Evolutionary conservation across 78 protist genomes (phyloP).

Genomic region (Dictyostelium capitatum): DNA sequence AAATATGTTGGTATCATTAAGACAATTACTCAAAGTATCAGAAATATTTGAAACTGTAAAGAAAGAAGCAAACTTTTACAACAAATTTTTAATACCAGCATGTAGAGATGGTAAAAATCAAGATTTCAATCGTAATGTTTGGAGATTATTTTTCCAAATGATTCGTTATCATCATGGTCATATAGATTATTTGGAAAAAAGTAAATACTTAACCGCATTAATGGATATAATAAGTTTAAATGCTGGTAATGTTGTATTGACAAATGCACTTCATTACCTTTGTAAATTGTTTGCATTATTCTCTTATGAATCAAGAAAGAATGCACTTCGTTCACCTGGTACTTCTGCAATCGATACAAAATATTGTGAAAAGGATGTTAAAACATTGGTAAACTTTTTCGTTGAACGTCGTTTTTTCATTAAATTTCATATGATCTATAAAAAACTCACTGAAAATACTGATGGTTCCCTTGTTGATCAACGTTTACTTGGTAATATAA

Average conservation of each 20-base stretch:
- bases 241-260: slow-evolving; percentile 70
- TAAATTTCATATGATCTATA: slow-evolving; percentile 83
- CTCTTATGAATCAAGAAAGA: slow-evolving; percentile 25
- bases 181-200: slow-evolving; percentile 55
- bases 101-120: slow-evolving; percentile 62
- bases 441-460: slow-evolving; percentile 20
- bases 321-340: not conserved
- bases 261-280: slow-evolving; percentile 72
- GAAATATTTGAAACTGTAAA: slow-evolving; percentile 62
- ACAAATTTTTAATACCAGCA: slow-evolving; percentile 47
- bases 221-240: slow-evolving; percentile 68
- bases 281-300: slow-evolving; percentile 62
- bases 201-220: slow-evolving; percentile 25
- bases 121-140: slow-evolving; percentile 68
- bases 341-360: slow-evolving; percentile 10
- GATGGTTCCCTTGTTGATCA: not conserved
- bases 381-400: slow-evolving; percentile 33
- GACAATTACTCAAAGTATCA: slow-evolving; percentile 63
- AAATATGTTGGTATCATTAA: slow-evolving; percentile 44
- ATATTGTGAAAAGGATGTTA: slow-evolving; percentile 65
- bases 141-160: slow-evolving; percentile 74
- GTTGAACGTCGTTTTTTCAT: slow-evolving; percentile 70
- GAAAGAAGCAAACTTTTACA: slow-evolving; percentile 36
- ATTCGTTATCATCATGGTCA: slow-evolving; percentile 59
- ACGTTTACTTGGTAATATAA: not conserved